phyloP scores from a whole-genome alignment of 1,284 basidiomycete genomes.

The Pseudozyma flocculosa region DNA sequence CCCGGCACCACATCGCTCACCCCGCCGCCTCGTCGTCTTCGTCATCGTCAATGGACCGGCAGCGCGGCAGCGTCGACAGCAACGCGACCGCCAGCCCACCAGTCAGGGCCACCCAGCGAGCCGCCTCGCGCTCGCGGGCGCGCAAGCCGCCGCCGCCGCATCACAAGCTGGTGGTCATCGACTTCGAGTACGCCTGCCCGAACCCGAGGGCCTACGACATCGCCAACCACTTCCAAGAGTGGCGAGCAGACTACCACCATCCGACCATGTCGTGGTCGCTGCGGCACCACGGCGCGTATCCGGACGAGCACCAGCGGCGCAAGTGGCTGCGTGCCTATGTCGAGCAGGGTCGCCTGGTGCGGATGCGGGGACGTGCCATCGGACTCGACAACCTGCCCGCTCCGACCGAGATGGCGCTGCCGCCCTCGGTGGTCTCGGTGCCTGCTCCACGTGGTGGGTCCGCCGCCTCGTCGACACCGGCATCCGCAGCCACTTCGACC shows the following conservation, averaged over 20 bases:
- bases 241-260: conserved; percentile 53
- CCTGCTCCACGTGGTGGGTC: too few species aligned
- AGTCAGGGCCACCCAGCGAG: background rate
- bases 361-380: conserved; percentile 29
- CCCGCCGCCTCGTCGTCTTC: conserved; percentile 5
- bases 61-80: background rate
- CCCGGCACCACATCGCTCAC: conserved; percentile 13
- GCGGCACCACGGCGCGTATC: conserved; percentile 45
- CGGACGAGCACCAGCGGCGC: conserved; percentile 38
- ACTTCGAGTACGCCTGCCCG: conserved; percentile 53
- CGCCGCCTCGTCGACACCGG: too few species aligned
- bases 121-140: conserved; percentile 10
- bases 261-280: conserved; percentile 44
- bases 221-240: conserved; percentile 56
- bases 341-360: conserved; percentile 49
- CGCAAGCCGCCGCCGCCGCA: conserved; percentile 32
- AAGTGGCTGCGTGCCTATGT: conserved; percentile 56
- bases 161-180: conserved; percentile 54
- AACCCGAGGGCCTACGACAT: conserved; percentile 54
- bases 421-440: conserved; percentile 24
- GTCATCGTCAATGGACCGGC: background rate
- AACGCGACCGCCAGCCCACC: background rate
- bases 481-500: too few species aligned
- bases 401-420: conserved; percentile 32
- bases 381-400: conserved; percentile 8